Base-by-base conservation (phyloP, 805 yeast genomes). In the Hanseniaspora lachancei region DNA sequence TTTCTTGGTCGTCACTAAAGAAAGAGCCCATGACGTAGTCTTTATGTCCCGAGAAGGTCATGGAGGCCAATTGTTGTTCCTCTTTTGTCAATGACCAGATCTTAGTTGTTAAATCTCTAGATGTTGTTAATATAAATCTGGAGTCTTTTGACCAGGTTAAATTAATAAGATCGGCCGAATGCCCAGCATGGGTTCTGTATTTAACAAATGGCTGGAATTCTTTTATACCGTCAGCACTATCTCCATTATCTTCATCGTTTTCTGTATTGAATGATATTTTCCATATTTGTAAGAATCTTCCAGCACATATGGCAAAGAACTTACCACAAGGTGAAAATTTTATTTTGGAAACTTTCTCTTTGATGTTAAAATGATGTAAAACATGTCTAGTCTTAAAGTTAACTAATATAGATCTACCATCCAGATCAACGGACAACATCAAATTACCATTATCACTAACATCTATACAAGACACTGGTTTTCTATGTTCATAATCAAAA, bases 121-220 rank as follows among this genome's bases (percentile, higher is more conserved):
- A 84, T 1, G 95, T 77, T 2, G 96, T 80, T 43, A 93, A 72
- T 62, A 93, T 77, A 65, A 89, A 93, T 62, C 96, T 77, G 5
- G 96, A 86, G 68, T 93, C 98, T 32, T 74, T 75, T 0, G 97
- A 87, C 97, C 97, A 93, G 2, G 86, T 75, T 12, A 93, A 68
- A 2, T 89, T 79, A 1, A 79, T 75, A 24, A 93, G 79, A 62
- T 87, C 95, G 51, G 81, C 82, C 66, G 81, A 89, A 71, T 93
- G 98, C 38, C 98, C 98, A 1, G 96, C 88, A 63, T 89, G 89
- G 8, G 86, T 79, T 64, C 95, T 75, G 68, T 86, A 87, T 60
- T 95, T 84, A 41, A 91, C 86, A 69, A 93, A 93, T 16, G 98
- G 98, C 0, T 96, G 93, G 74, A 93, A 93, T 66, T 89, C 96